A percentile compares a stretch with the other conserved stretches of the same genome.
Evolutionary conservation across 331 rosid genomes (phyloP).

Genomic region (Dryas integrifolia): DNA sequence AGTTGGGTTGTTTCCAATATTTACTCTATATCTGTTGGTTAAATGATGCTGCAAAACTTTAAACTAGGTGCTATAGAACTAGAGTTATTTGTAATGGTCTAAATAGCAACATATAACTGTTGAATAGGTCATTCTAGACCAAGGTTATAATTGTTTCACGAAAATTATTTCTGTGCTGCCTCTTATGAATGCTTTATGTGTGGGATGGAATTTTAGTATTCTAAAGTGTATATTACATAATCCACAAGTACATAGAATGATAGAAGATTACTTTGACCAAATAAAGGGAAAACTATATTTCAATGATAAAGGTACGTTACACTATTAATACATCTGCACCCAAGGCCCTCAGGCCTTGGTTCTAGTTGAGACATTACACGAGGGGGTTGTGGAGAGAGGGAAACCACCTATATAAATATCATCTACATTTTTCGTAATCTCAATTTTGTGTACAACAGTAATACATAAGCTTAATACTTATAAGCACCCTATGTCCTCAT

Average conservation of each 20-base stretch:
- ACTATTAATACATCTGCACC: too few relatives aligned
- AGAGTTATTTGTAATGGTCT: neutral
- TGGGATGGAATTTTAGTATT: neutral
- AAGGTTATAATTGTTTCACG: too few relatives aligned
- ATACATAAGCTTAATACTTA: neutral
- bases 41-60: neutral
- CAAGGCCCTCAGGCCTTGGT: too few relatives aligned
- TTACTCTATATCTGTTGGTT: neutral
- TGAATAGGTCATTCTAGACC: neutral
- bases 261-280: too few relatives aligned
- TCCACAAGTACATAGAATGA: neutral
- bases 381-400: neutral
- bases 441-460: neutral
- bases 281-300: too few relatives aligned
- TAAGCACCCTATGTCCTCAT: too few relatives aligned
- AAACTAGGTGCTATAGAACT: neutral
- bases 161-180: neutral
- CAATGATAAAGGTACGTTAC: too few relatives aligned
- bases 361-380: too few relatives aligned
- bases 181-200: neutral
- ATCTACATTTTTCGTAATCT: neutral
- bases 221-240: neutral
- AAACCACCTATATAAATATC: neutral
- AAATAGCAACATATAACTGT: constrained; percentile 6
- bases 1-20: constrained; percentile 5